Percentiles rank a stretch among this genome's conserved stretches.
These are phyloP conservation scores for Cladosporium sphaerospermum DNA, from an alignment of 2,329 filamentous ascomycete species.

Conservation along the genomic window DNA sequence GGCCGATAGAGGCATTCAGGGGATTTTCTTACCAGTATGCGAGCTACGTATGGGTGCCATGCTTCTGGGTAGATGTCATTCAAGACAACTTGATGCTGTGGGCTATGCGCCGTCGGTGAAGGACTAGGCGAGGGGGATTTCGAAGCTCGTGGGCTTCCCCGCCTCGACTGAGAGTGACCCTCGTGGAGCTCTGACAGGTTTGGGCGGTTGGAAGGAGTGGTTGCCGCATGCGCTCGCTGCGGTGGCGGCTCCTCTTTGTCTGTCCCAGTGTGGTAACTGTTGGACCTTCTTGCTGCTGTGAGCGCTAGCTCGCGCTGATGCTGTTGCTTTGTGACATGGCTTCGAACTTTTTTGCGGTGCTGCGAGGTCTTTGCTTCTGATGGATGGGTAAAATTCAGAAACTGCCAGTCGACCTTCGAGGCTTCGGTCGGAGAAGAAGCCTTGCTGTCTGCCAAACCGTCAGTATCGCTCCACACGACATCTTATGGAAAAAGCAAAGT, in stretches of 20 bases:
- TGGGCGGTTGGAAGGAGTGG: conserved; percentile 8
- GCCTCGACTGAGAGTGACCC: not conserved
- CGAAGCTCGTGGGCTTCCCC: conserved; percentile 2
- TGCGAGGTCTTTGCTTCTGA: conserved; percentile 28
- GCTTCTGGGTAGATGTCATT: conserved; percentile 32
- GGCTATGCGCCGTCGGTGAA: conserved; percentile 18
- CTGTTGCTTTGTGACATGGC: conserved; percentile 30
- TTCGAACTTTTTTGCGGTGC: conserved; percentile 30
- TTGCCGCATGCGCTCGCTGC: conserved; percentile 14
- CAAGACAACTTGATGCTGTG: conserved; percentile 22
- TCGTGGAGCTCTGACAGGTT: not conserved
- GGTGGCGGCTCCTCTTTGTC: not conserved
- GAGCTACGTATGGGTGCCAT: conserved; percentile 32
- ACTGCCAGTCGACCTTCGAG: conserved; percentile 28
- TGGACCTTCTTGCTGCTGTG: conserved; percentile 17
- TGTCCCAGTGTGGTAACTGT: not conserved
- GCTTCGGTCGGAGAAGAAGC: conserved; percentile 16
- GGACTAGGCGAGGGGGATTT: conserved; percentile 17
- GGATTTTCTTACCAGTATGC: conserved; percentile 22
- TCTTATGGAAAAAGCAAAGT: not conserved
- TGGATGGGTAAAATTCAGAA: conserved; percentile 31
- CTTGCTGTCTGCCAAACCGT: conserved; percentile 19
- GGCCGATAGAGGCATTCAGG: not conserved
- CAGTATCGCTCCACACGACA: not conserved
- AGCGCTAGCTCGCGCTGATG: conserved; percentile 25